Evolutionary conservation across 2,329 filamentous ascomycete species (phyloP), one percentile per base, ranked within the genome.

Genomic region (Emmonsia crescens): DNA sequence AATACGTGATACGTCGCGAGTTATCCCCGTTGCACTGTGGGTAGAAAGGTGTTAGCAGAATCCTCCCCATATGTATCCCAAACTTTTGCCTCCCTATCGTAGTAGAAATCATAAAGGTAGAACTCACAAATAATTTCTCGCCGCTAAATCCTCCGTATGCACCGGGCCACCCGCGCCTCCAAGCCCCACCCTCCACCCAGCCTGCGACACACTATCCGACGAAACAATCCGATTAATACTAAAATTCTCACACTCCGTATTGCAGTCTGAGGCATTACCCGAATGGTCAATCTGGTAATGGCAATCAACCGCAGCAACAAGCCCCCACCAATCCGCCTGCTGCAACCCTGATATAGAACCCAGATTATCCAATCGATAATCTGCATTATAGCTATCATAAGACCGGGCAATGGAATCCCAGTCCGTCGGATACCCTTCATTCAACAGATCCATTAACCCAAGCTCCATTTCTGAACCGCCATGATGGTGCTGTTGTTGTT

Each of bases 261-360:
- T 58, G 62, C 75, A 77, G 0, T 72, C 63, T 40, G 66, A 71
- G 1, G 61, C 63, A 42, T 70, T 65, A 6, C 74, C 75, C 48
- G 72, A 64, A 63, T 77, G 75, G n/a, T 73, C 44, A 38, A 76
- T 66, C 27, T 76, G 72, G 57, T 75, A 77, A 66, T 77, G 75
- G 59, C 73, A 75, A 64, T 77, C 75, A n/a, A 77, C 69, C 14
- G 75, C 75, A 31, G 75, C 75, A n/a, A 77, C 74, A 5, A 77
- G 56, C 0, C 75, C 75, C 46, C 74, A 73, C 74, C 75, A 77
- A 58, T 77, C 74, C 2, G 72, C 71, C 48, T 75, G 73, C 59
- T 74, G 71, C 5, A 77, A 68, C 40, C 75, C 75, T 3, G 75
- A 77, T 10, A 77, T 68, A 12, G 73, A 70, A 69, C 74, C 75